These are phyloP conservation scores for Corymbia maculata DNA, from an alignment of 345 rosid genomes.

Conservation along the genomic window DNA sequence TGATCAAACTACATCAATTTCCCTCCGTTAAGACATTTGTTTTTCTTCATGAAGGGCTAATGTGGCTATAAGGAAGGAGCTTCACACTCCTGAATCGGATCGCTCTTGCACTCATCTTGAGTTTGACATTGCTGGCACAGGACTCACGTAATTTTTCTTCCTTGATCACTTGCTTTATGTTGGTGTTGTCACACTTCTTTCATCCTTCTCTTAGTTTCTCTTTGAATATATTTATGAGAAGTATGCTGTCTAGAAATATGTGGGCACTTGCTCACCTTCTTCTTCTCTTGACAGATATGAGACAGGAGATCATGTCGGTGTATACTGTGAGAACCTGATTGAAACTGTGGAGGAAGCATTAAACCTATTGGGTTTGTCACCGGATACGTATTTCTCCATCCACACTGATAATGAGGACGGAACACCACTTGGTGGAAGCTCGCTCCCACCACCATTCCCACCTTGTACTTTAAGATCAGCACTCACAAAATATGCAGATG, in stretches of 20 bases:
- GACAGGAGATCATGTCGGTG: conserved; percentile 65
- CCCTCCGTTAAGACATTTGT: neutral
- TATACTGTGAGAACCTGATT: conserved; percentile 58
- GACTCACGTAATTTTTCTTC: conserved; percentile 49
- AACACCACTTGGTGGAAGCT: conserved; percentile 46
- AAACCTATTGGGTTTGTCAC: conserved; percentile 54
- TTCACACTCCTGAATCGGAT: conserved; percentile 81
- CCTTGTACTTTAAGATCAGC: conserved; percentile 71
- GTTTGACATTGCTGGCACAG: conserved; percentile 69
- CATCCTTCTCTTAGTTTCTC: neutral
- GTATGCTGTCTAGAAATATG: neutral
- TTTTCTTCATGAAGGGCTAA: conserved; percentile 41
- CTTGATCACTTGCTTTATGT: neutral
- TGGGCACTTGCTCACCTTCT: neutral
- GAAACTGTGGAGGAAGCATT: conserved; percentile 75
- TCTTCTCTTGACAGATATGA: conserved; percentile 51
- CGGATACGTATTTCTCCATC: conserved; percentile 66
- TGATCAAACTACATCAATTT: neutral
- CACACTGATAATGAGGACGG: conserved; percentile 77
- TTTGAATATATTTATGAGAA: neutral
- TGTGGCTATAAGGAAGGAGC: conserved; percentile 76
- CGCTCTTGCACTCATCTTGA: conserved; percentile 95
- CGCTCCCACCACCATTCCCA: conserved; percentile 74
- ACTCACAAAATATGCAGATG: conserved; percentile 64
- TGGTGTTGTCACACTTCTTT: neutral